Base-by-base conservation (phyloP, 108 stramenopile species). In the Fistulifera solaris region DNA sequence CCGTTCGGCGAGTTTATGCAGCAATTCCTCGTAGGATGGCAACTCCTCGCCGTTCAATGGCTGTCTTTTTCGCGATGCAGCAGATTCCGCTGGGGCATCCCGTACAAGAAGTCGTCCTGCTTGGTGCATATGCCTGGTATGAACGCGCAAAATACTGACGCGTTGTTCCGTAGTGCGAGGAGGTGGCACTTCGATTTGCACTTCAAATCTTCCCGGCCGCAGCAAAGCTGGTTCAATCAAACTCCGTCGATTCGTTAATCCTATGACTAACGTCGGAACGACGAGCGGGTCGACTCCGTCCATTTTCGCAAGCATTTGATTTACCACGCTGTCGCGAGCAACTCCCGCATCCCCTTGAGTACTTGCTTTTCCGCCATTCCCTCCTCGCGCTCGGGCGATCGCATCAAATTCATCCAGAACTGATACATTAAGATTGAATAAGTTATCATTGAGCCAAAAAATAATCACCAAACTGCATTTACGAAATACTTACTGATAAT, bases 341-440 rank as follows among this genome's bases (percentile, higher is more conserved):
- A 93, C 92, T 19, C 91, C 89, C 4, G 96, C 91, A 67, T 96
- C 96, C 1, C 92, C 89, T 54, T 87, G 86, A 39, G 78, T 81
- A 45, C 73, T 80, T 8, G 31, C 31, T 35, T 35, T 35, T 35
- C 31, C 31, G 8, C 31, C 31, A 35, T 3, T 35, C 7, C 47
- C 58, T 21, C 56, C 56, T 41, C 96, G 71, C 24, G 73, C 64
- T 18, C 89, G 61, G 38, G 85, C 83, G 40, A 95, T 87, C 17
- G 96, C 93, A 80, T 97, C 96, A 43, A 95, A 91, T 60, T 97
- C 96, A 66, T 97, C 96, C 64, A 97, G 76, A 14, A 95, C 68
- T 13, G 70, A 39, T 12, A 70, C 68, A 35, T 35, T 6, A 8
- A 35, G 8, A 3, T 35, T 6, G 3, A 35, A 8, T 35, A 35